Evolutionary conservation across 306 rosid genomes (phyloP).

Genomic region (Quercus alba): DNA sequence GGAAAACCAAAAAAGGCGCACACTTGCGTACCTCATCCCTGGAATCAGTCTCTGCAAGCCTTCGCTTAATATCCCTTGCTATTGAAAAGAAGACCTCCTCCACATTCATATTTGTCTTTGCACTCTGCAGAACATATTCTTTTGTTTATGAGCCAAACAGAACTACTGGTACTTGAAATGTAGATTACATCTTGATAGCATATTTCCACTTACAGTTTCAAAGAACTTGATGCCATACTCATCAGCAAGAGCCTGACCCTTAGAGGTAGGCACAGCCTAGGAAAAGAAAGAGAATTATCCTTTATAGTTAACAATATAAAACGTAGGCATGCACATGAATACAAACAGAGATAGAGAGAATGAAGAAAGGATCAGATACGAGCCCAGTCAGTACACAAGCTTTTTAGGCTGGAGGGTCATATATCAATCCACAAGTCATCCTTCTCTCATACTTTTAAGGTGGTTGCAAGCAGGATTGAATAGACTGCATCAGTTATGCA

Average conservation of each 20-base stretch:
- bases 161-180: not conserved
- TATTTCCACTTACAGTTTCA: slow-evolving; percentile 67
- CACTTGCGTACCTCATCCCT: slow-evolving; percentile 48
- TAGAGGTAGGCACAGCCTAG: slow-evolving; percentile 80
- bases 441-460: not conserved
- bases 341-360: not conserved
- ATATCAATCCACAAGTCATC: not conserved
- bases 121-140: slow-evolving; percentile 58
- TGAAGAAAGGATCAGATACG: not conserved
- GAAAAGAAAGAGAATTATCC: slow-evolving; percentile 11
- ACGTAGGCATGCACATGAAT: not conserved
- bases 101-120: slow-evolving; percentile 84
- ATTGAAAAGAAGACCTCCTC: slow-evolving; percentile 91
- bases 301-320: not conserved
- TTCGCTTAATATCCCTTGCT: slow-evolving; percentile 75
- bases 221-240: slow-evolving; percentile 87
- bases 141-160: slow-evolving; percentile 17
- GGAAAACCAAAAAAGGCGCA: not conserved
- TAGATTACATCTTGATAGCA: slow-evolving; percentile 11
- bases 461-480: slow-evolving; percentile 2
- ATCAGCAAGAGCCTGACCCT: slow-evolving; percentile 92
- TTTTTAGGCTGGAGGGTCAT: not conserved
- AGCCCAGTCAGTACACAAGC: not conserved
- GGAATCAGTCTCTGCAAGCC: slow-evolving; percentile 78
- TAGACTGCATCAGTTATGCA: slow-evolving; percentile 2